phyloP scores from a whole-genome alignment of 208 protist species.

The Tritrichomonas foetus region DNA sequence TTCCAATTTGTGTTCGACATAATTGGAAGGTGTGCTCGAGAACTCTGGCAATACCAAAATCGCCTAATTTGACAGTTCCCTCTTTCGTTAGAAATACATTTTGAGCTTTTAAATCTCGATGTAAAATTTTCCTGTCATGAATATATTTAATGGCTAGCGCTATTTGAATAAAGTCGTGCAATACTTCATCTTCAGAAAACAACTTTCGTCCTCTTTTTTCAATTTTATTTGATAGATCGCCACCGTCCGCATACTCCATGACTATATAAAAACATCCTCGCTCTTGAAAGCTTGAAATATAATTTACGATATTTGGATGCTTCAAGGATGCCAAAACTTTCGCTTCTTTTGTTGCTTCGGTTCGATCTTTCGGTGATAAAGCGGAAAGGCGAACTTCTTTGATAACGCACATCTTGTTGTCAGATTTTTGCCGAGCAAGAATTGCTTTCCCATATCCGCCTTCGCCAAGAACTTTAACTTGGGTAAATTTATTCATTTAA shows the following conservation, averaged over 20 bases:
- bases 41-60: slow-evolving; percentile 64
- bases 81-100: slow-evolving; percentile 63
- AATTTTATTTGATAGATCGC: slow-evolving; percentile 20
- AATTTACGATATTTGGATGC: slow-evolving; percentile 32
- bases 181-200: not conserved
- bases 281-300: not conserved
- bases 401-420: slow-evolving; percentile 29
- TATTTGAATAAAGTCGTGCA: slow-evolving; percentile 26
- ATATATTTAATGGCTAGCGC: slow-evolving; percentile 28
- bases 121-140: slow-evolving; percentile 26
- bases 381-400: slow-evolving; percentile 31
- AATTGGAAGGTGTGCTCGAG: not conserved
- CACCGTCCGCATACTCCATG: slow-evolving; percentile 8
- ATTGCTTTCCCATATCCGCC: slow-evolving; percentile 44
- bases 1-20: slow-evolving; percentile 26
- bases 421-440: not conserved
- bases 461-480: slow-evolving; percentile 44
- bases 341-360: slow-evolving; percentile 39
- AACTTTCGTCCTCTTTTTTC: not conserved
- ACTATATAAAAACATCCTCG: not conserved
- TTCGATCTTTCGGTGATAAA: not conserved
- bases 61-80: slow-evolving; percentile 61
- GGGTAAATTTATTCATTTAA: slow-evolving; percentile 41
- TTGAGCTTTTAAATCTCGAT: slow-evolving; percentile 74
- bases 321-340: not conserved